A percentile compares a stretch with the other conserved stretches of the same genome.
Conservation (phyloP, 495 filamentous ascomycete genomes). For the Geopyxis carbonaria region DNA sequence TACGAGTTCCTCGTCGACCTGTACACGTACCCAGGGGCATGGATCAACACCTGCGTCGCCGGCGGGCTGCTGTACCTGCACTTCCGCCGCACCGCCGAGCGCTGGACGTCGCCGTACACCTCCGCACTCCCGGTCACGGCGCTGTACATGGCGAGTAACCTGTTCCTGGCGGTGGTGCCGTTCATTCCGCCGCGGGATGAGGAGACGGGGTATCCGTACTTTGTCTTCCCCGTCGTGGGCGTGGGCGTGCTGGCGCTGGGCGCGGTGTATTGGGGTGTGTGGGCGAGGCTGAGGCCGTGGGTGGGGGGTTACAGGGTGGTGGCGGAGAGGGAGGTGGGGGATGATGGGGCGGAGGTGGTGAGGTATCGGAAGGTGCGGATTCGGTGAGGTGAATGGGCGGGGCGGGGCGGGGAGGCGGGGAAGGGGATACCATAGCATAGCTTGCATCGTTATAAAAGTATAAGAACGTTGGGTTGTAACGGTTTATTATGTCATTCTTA, state of each 20-base stretch:
- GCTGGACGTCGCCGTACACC: constrained; percentile 29
- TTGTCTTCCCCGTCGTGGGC: constrained; percentile 30
- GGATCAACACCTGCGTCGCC: constrained; percentile 34
- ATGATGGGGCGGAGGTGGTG: constrained; percentile 19
- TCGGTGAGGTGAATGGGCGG: too few species aligned
- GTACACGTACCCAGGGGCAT: constrained; percentile 38
- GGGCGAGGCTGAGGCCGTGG: constrained; percentile 24
- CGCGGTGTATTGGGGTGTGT: constrained; percentile 29
- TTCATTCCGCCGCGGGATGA: constrained; percentile 30
- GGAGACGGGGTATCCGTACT: constrained; percentile 26
- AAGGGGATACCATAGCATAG: too few species aligned
- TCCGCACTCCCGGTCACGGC: constrained; percentile 26
- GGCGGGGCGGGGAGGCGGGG: too few species aligned
- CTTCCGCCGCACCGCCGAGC: constrained; percentile 21
- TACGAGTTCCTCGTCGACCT: constrained; percentile 38
- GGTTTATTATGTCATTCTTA: too few species aligned
- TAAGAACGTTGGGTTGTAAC: too few species aligned
- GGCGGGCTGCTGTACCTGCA: constrained; percentile 37
- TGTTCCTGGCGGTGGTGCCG: constrained; percentile 29
- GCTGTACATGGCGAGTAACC: constrained; percentile 21
- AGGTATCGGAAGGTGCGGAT: neutral
- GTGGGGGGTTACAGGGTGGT: constrained; percentile 32
- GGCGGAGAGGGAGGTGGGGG: constrained; percentile 26
- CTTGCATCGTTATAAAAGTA: too few species aligned
- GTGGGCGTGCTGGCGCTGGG: constrained; percentile 28